Conservation (phyloP, 1,284 basidiomycete genomes). For the Cystobasidium sp. region DNA sequence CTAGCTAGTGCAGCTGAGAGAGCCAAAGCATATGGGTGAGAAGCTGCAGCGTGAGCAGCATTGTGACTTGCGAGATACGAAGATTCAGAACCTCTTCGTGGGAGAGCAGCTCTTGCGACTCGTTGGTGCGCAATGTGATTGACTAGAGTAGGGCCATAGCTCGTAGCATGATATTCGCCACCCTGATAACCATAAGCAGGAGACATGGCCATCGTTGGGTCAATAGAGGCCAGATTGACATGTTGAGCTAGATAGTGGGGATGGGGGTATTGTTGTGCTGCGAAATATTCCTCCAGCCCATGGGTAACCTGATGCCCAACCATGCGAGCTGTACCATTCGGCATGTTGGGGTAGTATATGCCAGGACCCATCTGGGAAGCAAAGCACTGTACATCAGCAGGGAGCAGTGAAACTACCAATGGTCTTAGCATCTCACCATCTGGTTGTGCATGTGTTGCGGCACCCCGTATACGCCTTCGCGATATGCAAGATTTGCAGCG, state of each 20-base stretch:
- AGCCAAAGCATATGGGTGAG: conserved; percentile 20
- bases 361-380: background rate
- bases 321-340: background rate
- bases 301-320: background rate
- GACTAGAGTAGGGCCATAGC: background rate
- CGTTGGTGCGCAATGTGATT: conserved; percentile 5
- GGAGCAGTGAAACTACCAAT: background rate
- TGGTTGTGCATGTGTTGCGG: background rate
- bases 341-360: background rate
- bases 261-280: background rate
- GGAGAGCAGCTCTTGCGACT: conserved; percentile 3
- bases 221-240: conserved; percentile 4
- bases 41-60: background rate
- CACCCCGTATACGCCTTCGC: background rate
- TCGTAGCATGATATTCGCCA: background rate
- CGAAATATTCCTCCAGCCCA: background rate
- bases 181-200: background rate
- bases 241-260: background rate
- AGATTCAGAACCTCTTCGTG: conserved; percentile 27
- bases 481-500: background rate
- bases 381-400: background rate
- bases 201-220: background rate
- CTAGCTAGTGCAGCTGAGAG: background rate
- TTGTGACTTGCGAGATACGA: conserved; percentile 22
- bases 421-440: background rate